phyloP scores from a whole-genome alignment of 805 yeast species.

The Kodamaea leandrae region DNA sequence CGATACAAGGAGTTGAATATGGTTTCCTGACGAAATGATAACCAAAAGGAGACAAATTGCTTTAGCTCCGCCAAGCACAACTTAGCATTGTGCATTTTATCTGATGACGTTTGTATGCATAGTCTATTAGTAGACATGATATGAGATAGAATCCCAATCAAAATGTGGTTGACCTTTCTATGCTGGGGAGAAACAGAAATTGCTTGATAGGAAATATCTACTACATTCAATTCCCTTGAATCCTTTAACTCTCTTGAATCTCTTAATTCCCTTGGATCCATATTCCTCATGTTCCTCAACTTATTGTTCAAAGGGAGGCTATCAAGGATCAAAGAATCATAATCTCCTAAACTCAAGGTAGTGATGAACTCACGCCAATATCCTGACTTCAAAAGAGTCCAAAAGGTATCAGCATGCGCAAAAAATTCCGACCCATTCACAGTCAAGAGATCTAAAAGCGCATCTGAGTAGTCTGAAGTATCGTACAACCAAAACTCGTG shows the following conservation, averaged over 20 bases:
- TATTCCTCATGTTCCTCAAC: constrained; percentile 14
- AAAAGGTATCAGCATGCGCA: constrained; percentile 17
- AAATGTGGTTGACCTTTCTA: constrained; percentile 19
- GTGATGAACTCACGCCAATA: constrained; percentile 30
- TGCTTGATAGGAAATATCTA: constrained; percentile 14
- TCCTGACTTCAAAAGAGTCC: constrained; percentile 25
- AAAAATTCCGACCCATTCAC: not conserved
- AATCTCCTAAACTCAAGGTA: constrained; percentile 13
- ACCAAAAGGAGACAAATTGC: constrained; percentile 16
- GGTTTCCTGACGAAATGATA: constrained; percentile 16
- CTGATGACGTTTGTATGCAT: not conserved
- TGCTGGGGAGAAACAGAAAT: constrained; percentile 18
- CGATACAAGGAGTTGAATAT: constrained; percentile 26
- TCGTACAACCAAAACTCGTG: constrained; percentile 24
- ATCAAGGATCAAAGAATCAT: constrained; percentile 25
- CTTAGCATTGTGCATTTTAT: too few species aligned
- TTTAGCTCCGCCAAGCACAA: not conserved
- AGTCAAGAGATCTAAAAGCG: constrained; percentile 5
- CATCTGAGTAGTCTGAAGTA: constrained; percentile 4
- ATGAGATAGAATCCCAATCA: constrained; percentile 17
- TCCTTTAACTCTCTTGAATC: too few species aligned
- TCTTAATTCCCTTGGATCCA: too few species aligned
- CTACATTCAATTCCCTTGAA: too few species aligned
- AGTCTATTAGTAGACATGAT: constrained; percentile 9
- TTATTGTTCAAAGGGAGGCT: constrained; percentile 19